Conservation (phyloP, 2,329 filamentous ascomycete species). For the Purpureocillium takamizusanense region DNA sequence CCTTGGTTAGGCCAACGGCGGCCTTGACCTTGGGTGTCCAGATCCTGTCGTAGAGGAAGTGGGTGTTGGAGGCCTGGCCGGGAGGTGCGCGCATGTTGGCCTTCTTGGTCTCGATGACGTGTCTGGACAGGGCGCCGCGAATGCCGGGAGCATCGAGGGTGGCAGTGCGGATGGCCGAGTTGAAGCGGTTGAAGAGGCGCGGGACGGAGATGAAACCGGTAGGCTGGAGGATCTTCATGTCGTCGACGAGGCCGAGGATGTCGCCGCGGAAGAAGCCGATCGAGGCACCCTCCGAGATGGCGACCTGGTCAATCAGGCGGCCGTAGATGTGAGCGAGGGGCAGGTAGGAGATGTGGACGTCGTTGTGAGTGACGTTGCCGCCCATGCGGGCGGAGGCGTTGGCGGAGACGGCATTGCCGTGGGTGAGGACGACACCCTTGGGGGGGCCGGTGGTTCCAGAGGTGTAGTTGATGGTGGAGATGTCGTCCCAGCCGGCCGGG, state of each 20-base stretch:
- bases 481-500: conserved; percentile 64
- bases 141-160: conserved; percentile 74
- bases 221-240: conserved; percentile 79
- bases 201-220: conserved; percentile 83
- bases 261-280: conserved; percentile 95
- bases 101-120: conserved; percentile 71
- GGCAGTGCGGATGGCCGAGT: conserved; percentile 67
- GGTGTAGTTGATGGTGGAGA: conserved; percentile 86
- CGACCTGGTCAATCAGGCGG: conserved; percentile 69
- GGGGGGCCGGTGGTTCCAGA: conserved; percentile 76
- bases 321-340: conserved; percentile 93
- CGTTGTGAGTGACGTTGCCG: conserved; percentile 38
- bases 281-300: conserved; percentile 60
- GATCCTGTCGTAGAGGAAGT: conserved; percentile 74
- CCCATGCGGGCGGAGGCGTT: conserved; percentile 52
- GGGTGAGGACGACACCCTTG: conserved; percentile 77
- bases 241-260: conserved; percentile 76
- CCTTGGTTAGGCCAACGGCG: conserved; percentile 72
- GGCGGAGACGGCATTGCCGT: conserved; percentile 70
- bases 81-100: conserved; percentile 64
- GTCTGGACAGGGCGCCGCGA: conserved; percentile 71
- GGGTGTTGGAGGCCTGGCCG: conserved; percentile 68
- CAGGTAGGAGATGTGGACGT: conserved; percentile 75
- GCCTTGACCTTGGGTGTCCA: conserved; percentile 82
- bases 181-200: conserved; percentile 84